A percentile compares a stretch with the other conserved stretches of the same genome.
These are phyloP conservation scores for Colletotrichum simmondsii DNA, from an alignment of 2,329 filamentous ascomycete species.

Conservation along the genomic window DNA sequence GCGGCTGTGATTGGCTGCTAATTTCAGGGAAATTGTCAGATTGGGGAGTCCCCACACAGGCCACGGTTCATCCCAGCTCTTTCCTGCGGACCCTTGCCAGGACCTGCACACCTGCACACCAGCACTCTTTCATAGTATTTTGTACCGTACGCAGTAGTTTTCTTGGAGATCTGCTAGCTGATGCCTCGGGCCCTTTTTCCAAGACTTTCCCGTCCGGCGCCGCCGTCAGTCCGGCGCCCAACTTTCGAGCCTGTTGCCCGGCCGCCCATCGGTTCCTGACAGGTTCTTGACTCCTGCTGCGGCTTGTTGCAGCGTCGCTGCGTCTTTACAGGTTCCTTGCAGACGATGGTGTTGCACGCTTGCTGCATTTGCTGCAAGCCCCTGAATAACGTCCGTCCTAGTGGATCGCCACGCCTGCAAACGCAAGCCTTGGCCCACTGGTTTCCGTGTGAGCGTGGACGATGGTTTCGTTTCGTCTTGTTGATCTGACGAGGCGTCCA, in stretches of 20 bases:
- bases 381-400: slow-evolving; percentile 29
- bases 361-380: slow-evolving; percentile 36
- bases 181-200: slow-evolving; percentile 11
- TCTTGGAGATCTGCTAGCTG: background rate
- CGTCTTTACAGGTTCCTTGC: slow-evolving; percentile 18
- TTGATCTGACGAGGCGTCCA: slow-evolving; percentile 28
- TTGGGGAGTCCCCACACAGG: slow-evolving; percentile 34
- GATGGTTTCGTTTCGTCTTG: slow-evolving; percentile 33
- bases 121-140: background rate
- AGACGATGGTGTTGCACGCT: slow-evolving; percentile 20
- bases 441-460: slow-evolving; percentile 25
- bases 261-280: slow-evolving; percentile 26
- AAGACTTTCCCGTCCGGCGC: slow-evolving; percentile 24
- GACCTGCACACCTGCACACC: background rate
- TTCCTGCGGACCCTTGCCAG: slow-evolving; percentile 34
- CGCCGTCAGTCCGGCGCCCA: slow-evolving; percentile 21
- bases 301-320: slow-evolving; percentile 7
- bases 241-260: slow-evolving; percentile 28
- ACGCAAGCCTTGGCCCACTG: slow-evolving; percentile 27
- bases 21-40: slow-evolving; percentile 41
- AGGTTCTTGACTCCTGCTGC: slow-evolving; percentile 25
- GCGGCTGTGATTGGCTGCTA: slow-evolving; percentile 38
- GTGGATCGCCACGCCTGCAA: slow-evolving; percentile 32
- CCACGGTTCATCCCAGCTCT: slow-evolving; percentile 36
- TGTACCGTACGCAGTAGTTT: background rate